Conservation (phyloP, 179 eudicot genomes). For the Sideroxylon spinosum region DNA sequence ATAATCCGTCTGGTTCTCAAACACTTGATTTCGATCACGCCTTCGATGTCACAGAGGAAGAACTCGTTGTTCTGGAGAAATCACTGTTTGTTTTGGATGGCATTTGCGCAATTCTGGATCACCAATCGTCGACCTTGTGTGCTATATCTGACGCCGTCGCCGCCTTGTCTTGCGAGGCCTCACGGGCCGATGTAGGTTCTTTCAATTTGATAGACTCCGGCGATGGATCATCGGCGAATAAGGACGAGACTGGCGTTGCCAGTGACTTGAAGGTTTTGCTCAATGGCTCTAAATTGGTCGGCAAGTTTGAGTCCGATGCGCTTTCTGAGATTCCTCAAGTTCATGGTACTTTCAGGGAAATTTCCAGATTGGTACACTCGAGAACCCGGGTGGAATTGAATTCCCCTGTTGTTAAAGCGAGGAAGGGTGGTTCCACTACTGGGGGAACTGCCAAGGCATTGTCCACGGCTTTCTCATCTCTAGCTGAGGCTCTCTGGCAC, state of each 20-base stretch:
- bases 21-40: slow-evolving; percentile 9
- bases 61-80: slow-evolving; percentile 27
- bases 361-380: slow-evolving; percentile 47
- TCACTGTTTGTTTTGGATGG: slow-evolving; percentile 40
- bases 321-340: slow-evolving; percentile 51
- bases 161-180: slow-evolving; percentile 81
- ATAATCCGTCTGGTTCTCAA: slow-evolving; percentile 8
- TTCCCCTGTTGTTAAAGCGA: slow-evolving; percentile 30
- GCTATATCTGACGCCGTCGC: slow-evolving; percentile 48
- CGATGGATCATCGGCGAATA: slow-evolving; percentile 67
- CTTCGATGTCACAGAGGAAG: slow-evolving; percentile 36
- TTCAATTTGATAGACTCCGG: slow-evolving; percentile 59
- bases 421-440: slow-evolving; percentile 22
- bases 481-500: slow-evolving; percentile 35
- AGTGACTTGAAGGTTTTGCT: slow-evolving; percentile 72
- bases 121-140: slow-evolving; percentile 38
- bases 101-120: slow-evolving; percentile 58
- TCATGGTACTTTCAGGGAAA: slow-evolving; percentile 63
- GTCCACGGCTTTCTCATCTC: slow-evolving; percentile 29
- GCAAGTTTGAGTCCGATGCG: slow-evolving; percentile 32
- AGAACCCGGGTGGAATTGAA: slow-evolving; percentile 51
- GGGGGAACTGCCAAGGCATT: slow-evolving; percentile 25
- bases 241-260: slow-evolving; percentile 72
- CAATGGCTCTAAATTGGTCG: slow-evolving; percentile 70
- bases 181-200: slow-evolving; percentile 37